phyloP scores from a whole-genome alignment of 257 asterid genomes.

The Solanum medicagineum region DNA sequence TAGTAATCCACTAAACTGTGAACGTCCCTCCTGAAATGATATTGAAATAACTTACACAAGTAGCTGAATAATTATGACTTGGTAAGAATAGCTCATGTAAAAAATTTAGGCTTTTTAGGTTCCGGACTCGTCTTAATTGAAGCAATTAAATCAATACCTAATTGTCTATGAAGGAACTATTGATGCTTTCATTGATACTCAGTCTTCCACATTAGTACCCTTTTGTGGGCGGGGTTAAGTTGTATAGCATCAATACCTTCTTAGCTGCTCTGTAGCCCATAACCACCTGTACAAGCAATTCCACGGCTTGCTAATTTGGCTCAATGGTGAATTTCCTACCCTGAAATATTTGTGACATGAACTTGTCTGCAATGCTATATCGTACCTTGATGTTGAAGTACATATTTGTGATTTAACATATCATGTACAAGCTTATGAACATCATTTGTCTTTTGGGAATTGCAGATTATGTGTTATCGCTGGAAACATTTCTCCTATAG shows the following conservation, averaged over 20 bases:
- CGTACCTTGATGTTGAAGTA: neutral
- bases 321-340: neutral
- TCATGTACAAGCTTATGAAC: neutral
- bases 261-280: neutral
- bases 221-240: neutral
- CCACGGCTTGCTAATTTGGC: neutral
- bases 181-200: neutral
- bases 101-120: neutral
- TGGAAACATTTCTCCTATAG: conserved; percentile 89
- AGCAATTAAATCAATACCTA: neutral
- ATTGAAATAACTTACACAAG: neutral
- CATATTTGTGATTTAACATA: neutral
- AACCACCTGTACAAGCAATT: neutral
- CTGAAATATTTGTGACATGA: neutral
- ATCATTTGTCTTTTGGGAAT: neutral
- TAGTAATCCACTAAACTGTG: neutral
- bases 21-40: neutral
- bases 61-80: neutral
- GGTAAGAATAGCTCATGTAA: neutral
- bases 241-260: neutral
- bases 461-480: conserved; percentile 85
- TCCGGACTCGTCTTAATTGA: neutral
- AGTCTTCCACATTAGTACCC: neutral
- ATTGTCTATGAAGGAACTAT: neutral
- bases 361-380: neutral